Evolutionary conservation across 2,329 filamentous ascomycete species (phyloP).

Genomic region (Colletotrichum aenigma): DNA sequence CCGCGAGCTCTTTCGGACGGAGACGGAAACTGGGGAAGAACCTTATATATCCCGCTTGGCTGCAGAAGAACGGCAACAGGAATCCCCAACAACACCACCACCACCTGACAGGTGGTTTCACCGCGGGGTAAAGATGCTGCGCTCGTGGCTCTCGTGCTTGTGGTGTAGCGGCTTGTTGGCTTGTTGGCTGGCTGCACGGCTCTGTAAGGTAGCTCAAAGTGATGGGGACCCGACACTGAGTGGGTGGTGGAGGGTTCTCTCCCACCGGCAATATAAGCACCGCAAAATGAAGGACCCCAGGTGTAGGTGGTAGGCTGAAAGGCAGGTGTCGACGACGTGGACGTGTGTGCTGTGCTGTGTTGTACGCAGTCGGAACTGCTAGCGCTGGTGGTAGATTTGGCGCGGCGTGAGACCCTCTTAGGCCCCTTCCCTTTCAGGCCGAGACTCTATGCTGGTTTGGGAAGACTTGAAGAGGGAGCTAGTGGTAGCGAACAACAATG

Average conservation of each 20-base stretch:
- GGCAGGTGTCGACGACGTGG: background rate
- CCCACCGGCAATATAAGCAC: background rate
- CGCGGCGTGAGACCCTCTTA: background rate
- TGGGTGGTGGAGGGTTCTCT: background rate
- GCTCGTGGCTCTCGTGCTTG: background rate
- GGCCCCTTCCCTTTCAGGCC: background rate
- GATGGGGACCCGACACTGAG: background rate
- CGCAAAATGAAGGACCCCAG: background rate
- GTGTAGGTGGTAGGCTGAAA: background rate
- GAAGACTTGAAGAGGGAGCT: background rate
- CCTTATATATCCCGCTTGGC: background rate
- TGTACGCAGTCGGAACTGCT: background rate
- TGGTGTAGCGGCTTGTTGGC: background rate
- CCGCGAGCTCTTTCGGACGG: background rate
- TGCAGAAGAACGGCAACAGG: background rate
- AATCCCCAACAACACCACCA: background rate
- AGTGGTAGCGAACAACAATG: background rate
- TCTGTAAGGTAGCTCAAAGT: background rate
- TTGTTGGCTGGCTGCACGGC: background rate
- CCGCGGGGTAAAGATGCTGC: background rate
- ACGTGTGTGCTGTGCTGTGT: background rate
- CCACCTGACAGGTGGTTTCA: background rate
- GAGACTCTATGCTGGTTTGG: background rate
- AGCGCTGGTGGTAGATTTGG: background rate
- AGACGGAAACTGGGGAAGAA: background rate